A percentile compares a stretch with the other conserved stretches of the same genome.
Conservation (phyloP, 2,329 filamentous ascomycete species). For the Calonectria henricotiae region DNA sequence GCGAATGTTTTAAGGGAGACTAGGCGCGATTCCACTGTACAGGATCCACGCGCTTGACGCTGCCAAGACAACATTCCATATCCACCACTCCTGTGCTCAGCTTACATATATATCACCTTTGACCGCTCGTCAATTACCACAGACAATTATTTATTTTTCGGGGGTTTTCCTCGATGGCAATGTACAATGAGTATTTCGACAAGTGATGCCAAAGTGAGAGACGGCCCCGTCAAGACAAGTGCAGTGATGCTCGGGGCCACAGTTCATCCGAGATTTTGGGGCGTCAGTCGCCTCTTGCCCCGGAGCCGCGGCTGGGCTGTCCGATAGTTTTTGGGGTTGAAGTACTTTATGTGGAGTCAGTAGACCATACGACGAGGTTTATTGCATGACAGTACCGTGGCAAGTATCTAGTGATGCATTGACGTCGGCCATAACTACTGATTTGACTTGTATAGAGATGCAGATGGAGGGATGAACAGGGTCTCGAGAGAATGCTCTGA, state of each 20-base stretch:
- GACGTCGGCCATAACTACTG: slow-evolving; percentile 30
- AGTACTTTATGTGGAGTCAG: slow-evolving; percentile 21
- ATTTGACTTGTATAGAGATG: neutral
- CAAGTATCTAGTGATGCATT: slow-evolving; percentile 30
- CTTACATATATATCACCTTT: no score
- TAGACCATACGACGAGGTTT: neutral
- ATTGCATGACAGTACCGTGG: slow-evolving; percentile 12
- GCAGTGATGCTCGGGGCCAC: slow-evolving; percentile 26
- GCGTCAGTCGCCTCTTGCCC: neutral
- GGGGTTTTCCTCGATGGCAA: neutral
- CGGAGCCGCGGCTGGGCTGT: neutral
- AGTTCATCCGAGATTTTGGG: slow-evolving; percentile 15
- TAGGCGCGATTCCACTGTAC: slow-evolving; percentile 19
- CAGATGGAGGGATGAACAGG: neutral
- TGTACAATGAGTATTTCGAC: slow-evolving; percentile 29
- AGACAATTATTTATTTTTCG: neutral
- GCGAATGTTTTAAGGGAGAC: slow-evolving; percentile 18
- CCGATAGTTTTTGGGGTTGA: neutral
- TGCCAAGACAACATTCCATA: slow-evolving; percentile 9
- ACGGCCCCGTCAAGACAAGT: slow-evolving; percentile 29
- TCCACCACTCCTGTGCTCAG: neutral
- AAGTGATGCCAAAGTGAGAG: slow-evolving; percentile 30
- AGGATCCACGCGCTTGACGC: slow-evolving; percentile 5
- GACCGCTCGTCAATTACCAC: no score
- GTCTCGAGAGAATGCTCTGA: neutral